Evolutionary conservation across 768 basidiomycete species (phyloP), one percentile per base, ranked within the genome.

Genomic region (Russula sp.): DNA sequence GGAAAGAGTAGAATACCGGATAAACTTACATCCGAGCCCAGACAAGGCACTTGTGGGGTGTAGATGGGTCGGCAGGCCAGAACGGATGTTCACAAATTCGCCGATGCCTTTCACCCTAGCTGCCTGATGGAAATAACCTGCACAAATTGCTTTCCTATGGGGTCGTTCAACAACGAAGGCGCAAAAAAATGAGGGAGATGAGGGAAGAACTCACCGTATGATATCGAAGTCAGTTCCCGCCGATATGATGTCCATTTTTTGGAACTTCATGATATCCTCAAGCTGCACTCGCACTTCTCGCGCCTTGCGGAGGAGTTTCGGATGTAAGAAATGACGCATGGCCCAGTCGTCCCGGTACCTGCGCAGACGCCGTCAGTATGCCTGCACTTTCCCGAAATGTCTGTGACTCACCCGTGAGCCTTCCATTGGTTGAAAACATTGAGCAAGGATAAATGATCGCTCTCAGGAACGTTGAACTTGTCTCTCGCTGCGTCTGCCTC

Each of bases 341-440:
- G 83, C 84, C 97, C 96, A 99, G 46, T 93, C 90, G 70, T 99
- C 97, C 22, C 92, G 87, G 74, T 82, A 95, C 7, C 93, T 95
- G 65, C 0, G 6, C 3, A 36, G 46, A 54, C 29, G 56, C 36
- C 13, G 45, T 55, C 38, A 65, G 58, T 57, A 59, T 46, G 29
- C 7, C 1, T 34, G 8, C 10, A 8, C 16, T 13, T n/a, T 20
- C 16, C 5, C 8, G 3, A 1, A 14, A 39, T n/a, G 34, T 18
- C 20, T 16, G 39, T 46, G 11, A 76, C 87, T 46, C 69, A 94
- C 91, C 88, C 86, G 71, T 98, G 96, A 60, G 83, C 84, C 78
- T 98, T 98, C 97, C 97, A 99, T 73, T 98, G 96, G 62, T 88
- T 91, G 75, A 94, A 99, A 2, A 98, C 97, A 70, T 99, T 97